Evolutionary conservation across 805 yeast species (phyloP), one percentile per base, ranked within the genome.

Genomic region (Lipomyces kockii): DNA sequence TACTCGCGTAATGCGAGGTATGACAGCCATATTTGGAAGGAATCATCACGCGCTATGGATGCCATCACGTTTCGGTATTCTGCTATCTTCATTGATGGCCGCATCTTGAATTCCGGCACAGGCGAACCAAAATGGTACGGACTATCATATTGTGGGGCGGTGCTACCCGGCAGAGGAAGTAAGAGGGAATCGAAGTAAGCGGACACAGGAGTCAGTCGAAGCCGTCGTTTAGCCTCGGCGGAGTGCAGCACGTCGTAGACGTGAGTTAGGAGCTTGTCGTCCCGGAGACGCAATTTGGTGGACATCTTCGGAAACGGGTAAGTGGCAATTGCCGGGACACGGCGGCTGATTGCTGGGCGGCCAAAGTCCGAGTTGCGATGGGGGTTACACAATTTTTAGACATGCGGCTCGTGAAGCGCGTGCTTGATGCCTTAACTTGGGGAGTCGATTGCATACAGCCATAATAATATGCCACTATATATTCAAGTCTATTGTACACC

Each of bases 1-100:
- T 51, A 54, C 27, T 63, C 58, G 9, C 65, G 46, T 34, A 67
- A 20, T 34, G 58, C 60, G 14, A 61, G 58, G 51, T 67, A 67
- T 34, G 68, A 25, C 29, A 35, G 22, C 70, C 70, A 67, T 5
- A 60, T 57, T 29, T 51, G 60, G 25, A 52, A 61, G 8, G 65
- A 34, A 52, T 67, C 70, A 4, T 57, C 39, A 9, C 32, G 58
- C 29, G 59, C 35, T 8, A 67, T 14, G 8, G 70, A 65, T 2
- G 57, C 22, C 22, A 67, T 54, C 64, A 63, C 53, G 12, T 54
- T 29, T 35, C 29, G 25, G 43, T 66, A 61, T 22, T 55, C 63
- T 8, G 62, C 63, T 25, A 62, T 43, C 51, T 29, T 37, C 39
- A 63, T 51, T 12, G 66, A 54, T 49, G 60, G 22, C 25, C 63